These are phyloP conservation scores for Paecilomyces sp. DNA, from an alignment of 2,329 filamentous ascomycete genomes.

Conservation along the genomic window DNA sequence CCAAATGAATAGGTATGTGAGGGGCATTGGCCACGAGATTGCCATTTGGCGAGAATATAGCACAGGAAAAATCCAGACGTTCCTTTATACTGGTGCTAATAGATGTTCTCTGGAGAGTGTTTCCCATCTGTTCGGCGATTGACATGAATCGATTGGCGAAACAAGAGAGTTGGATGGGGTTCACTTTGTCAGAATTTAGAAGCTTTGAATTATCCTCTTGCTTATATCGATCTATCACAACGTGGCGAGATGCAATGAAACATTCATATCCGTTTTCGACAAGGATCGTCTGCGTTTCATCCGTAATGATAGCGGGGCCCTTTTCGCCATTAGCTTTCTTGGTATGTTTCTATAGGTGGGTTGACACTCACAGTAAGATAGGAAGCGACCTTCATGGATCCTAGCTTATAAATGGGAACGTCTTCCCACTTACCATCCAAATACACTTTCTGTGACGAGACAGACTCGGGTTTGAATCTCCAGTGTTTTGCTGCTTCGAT, in stretches of 20 bases:
- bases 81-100: constrained; percentile 78
- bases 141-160: constrained; percentile 80
- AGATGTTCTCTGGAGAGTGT: constrained; percentile 71
- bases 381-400: constrained; percentile 62
- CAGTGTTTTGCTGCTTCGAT: constrained; percentile 46
- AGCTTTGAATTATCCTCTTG: constrained; percentile 40
- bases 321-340: constrained; percentile 1
- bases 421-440: constrained; percentile 69
- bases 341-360: constrained; percentile 42
- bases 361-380: constrained; percentile 65
- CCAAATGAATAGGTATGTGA: constrained; percentile 71
- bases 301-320: constrained; percentile 21
- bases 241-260: constrained; percentile 70
- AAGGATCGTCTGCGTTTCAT: constrained; percentile 42
- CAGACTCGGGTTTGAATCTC: constrained; percentile 57
- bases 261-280: constrained; percentile 63
- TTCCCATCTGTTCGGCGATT: constrained; percentile 77
- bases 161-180: constrained; percentile 69
- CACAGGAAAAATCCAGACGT: constrained; percentile 75
- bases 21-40: constrained; percentile 62
- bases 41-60: constrained; percentile 66
- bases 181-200: constrained; percentile 49
- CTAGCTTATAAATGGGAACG: constrained; percentile 72
- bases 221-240: constrained; percentile 69
- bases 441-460: constrained; percentile 52